phyloP scores from a whole-genome alignment of 495 filamentous ascomycete genomes.

The Talaromyces trachyspermus region DNA sequence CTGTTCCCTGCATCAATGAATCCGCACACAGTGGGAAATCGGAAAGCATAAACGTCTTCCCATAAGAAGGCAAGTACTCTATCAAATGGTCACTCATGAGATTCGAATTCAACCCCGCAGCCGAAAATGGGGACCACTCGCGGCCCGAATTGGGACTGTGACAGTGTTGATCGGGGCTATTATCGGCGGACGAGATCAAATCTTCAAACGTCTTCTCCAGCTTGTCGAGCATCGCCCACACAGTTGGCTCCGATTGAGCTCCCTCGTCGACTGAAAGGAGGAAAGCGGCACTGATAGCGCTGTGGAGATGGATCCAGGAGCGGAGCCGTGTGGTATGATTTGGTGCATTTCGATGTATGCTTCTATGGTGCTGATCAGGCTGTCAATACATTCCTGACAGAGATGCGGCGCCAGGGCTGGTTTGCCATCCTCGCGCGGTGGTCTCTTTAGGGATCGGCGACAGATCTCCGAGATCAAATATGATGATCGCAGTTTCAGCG shows the following conservation, averaged over 20 bases:
- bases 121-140: not conserved
- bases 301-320: conserved; percentile 41
- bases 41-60: conserved; percentile 5
- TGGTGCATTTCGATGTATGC: conserved; percentile 41
- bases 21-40: conserved; percentile 5
- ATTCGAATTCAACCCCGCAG: too few relatives aligned
- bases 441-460: conserved; percentile 47
- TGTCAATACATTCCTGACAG: conserved; percentile 34
- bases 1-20: not conserved
- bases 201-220: conserved; percentile 20
- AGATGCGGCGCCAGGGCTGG: conserved; percentile 35
- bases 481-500: conserved; percentile 49
- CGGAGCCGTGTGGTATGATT: conserved; percentile 36
- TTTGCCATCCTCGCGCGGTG: conserved; percentile 18
- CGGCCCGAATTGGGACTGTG: not conserved
- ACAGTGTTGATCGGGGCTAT: not conserved
- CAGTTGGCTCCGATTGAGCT: conserved; percentile 29
- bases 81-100: not conserved
- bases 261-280: conserved; percentile 40
- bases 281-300: conserved; percentile 42
- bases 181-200: conserved; percentile 1
- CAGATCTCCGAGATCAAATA: conserved; percentile 55
- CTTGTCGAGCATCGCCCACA: conserved; percentile 32
- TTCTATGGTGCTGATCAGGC: conserved; percentile 37
- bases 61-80: not conserved